Evolutionary conservation across 2,329 filamentous ascomycete genomes (phyloP), one percentile per base, ranked within the genome.

Genomic region (Talaromyces pinophilus): DNA sequence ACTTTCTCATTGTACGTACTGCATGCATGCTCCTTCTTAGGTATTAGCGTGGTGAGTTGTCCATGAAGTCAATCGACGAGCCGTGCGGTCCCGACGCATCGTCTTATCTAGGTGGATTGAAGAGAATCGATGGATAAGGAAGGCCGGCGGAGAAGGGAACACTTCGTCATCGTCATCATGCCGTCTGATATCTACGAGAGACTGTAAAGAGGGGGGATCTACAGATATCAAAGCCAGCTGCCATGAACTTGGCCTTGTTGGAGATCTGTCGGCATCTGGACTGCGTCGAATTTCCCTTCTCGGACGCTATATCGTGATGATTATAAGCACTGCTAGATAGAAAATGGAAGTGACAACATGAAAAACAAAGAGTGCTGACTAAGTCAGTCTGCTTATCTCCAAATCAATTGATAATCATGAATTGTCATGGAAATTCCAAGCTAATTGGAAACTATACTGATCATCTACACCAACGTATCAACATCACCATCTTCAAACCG

Each of bases 401-500:
- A 11, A 44, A 30, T 25, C 3, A 2, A 46, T 60, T 44, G 57
- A 46, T 60, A 60, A 60, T n/a, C 40, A 25, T 33, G 5, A 44
- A 44, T 19, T 46, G 57, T 60, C 40, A 60, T 59, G 40, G 7
- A 40, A 42, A 28, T 33, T 19, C 19, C 2, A 25, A 42, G 13
- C 22, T 22, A 40, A 30, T 60, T 17, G 11, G 7, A 60, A 7
- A 44, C 11, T 19, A 28, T 25, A 59, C 13, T n/a, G 3, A 40
- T 33, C 57, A 11, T 42, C 25, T 59, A 60, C 40, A 60, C 40
- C 57, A 25, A 33, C 57, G 57, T 60, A 30, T 60, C 57, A 46
- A 19, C 50, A 46, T 48, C 33, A 25, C 70, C 71, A 63, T 61
- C 68, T 61, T 73, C 72, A 60, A 71, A 57, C 48, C 38, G 52